Evolutionary conservation across 805 yeast species (phyloP).

Genomic region (Wickerhamomyces queroliae): DNA sequence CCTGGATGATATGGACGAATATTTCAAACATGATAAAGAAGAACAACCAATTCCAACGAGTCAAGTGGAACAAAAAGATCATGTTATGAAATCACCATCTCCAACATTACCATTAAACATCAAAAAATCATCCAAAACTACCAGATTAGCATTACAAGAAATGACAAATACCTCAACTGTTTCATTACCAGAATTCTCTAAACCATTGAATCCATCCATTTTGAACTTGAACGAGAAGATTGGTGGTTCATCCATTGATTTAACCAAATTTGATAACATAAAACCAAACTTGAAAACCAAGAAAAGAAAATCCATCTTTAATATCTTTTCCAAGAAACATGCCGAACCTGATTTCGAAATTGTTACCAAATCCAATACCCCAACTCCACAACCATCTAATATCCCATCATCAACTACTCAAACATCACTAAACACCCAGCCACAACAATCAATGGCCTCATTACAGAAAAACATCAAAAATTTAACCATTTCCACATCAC

Average conservation of each 20-base stretch:
- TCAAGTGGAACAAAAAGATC: too few species aligned
- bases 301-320: constrained; percentile 20
- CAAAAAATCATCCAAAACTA: background rate
- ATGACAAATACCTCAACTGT: constrained; percentile 6
- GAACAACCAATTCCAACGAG: too few species aligned
- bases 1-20: too few species aligned
- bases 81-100: constrained; percentile 6
- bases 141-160: background rate
- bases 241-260: constrained; percentile 8
- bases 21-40: too few species aligned
- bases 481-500: constrained; percentile 2
- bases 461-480: constrained; percentile 9
- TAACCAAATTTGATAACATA: constrained; percentile 6
- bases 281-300: constrained; percentile 6
- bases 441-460: constrained; percentile 5
- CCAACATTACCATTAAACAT: constrained; percentile 4
- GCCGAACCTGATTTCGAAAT: constrained; percentile 20
- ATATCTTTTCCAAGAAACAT: constrained; percentile 14
- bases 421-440: background rate
- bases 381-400: background rate
- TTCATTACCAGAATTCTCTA: constrained; percentile 10
- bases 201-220: constrained; percentile 5
- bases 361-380: constrained; percentile 10
- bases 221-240: constrained; percentile 5
- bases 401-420: background rate